These are phyloP conservation scores for Globisporangium uncinulatum DNA, from an alignment of 352 stramenopile genomes.

Conservation along the genomic window DNA sequence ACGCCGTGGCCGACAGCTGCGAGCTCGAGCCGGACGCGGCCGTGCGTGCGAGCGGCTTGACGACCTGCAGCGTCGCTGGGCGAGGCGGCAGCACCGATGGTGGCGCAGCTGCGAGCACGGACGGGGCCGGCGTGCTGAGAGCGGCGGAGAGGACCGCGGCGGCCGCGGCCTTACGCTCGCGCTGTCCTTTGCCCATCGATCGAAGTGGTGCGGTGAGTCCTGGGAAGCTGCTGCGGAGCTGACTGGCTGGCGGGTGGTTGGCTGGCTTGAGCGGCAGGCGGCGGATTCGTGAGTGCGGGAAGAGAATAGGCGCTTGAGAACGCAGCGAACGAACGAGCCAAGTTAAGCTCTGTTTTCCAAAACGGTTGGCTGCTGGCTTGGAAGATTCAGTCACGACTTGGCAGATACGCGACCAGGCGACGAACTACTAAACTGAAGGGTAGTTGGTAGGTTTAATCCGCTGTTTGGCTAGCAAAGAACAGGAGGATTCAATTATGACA, in stretches of 20 bases:
- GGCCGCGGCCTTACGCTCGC: slow-evolving; percentile 46
- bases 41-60: slow-evolving; percentile 9
- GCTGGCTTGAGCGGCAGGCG: background rate
- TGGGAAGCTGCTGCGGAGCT: no score
- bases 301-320: no score
- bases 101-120: slow-evolving; percentile 24
- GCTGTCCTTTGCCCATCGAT: slow-evolving; percentile 67
- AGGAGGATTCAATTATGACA: no score
- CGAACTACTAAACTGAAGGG: no score
- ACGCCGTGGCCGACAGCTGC: slow-evolving; percentile 18
- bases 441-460: no score
- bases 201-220: background rate
- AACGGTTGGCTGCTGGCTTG: no score
- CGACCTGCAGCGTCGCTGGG: slow-evolving; percentile 18
- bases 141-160: slow-evolving; percentile 34
- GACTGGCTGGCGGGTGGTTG: no score
- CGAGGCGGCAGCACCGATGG: slow-evolving; percentile 3
- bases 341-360: no score
- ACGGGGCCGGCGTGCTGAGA: slow-evolving; percentile 26
- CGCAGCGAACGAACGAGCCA: no score
- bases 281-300: background rate
- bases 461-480: no score
- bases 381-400: no score
- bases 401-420: no score
- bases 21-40: slow-evolving; percentile 1